These are phyloP conservation scores for Gnomoniopsis sp. DNA, from an alignment of 2,329 filamentous ascomycete genomes.

Conservation along the genomic window DNA sequence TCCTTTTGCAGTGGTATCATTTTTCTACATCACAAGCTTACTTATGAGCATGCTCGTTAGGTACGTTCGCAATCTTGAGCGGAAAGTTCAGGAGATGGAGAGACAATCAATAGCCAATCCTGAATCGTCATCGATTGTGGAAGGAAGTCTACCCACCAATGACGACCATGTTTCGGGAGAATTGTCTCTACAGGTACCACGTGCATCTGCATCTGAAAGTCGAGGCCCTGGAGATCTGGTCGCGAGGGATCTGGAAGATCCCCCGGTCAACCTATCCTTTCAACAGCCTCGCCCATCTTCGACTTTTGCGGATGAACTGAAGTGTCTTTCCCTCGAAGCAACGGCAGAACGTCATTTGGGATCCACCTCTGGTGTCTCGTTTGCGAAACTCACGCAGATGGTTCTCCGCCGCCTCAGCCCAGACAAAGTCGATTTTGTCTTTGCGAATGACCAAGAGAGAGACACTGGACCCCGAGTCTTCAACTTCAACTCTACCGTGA, in stretches of 20 bases:
- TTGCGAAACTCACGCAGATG: slow-evolving; percentile 40
- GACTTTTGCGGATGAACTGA: slow-evolving; percentile 32
- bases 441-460: slow-evolving; percentile 23
- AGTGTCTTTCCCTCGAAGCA: slow-evolving; percentile 38
- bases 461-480: slow-evolving; percentile 18
- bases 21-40: background rate
- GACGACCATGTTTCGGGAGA: too few species aligned
- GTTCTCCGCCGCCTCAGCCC: slow-evolving; percentile 38
- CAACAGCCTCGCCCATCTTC: slow-evolving; percentile 7
- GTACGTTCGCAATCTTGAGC: slow-evolving; percentile 33
- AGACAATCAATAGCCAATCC: too few species aligned
- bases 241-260: too few species aligned
- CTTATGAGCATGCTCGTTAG: slow-evolving; percentile 17
- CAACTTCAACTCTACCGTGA: slow-evolving; percentile 24
- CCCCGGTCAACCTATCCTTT: slow-evolving; percentile 10
- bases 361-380: slow-evolving; percentile 40
- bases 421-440: slow-evolving; percentile 40
- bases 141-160: too few species aligned
- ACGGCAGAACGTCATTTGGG: slow-evolving; percentile 41
- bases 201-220: too few species aligned
- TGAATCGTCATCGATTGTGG: background rate
- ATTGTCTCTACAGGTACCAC: too few species aligned
- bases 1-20: too few species aligned
- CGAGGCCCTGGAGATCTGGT: too few species aligned
- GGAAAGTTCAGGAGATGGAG: slow-evolving; percentile 22